Percentiles rank a stretch among this genome's conserved stretches.
phyloP scores from a whole-genome alignment of 2,329 filamentous ascomycete genomes.

The Paraphaeosphaeria minitans region DNA sequence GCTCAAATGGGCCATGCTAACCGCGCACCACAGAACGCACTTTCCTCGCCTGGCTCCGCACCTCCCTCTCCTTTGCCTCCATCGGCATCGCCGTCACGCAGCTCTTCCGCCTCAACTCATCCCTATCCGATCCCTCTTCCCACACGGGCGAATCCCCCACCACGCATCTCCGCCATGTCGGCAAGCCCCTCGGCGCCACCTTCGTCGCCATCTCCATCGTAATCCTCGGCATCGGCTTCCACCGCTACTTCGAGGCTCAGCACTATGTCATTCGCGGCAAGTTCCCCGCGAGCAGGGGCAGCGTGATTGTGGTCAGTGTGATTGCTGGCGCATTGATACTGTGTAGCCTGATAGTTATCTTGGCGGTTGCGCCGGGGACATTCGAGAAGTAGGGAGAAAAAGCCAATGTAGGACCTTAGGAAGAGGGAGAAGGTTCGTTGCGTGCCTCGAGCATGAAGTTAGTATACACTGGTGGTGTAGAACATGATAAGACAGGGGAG shows the following conservation, averaged over 20 bases:
- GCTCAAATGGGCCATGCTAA: not conserved
- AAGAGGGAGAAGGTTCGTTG: not conserved
- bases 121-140: conserved; percentile 36
- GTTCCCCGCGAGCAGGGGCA: conserved; percentile 78
- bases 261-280: conserved; percentile 80
- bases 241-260: conserved; percentile 78
- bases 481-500: no score
- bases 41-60: conserved; percentile 84
- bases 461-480: no score
- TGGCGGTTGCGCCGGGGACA: conserved; percentile 58
- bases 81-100: conserved; percentile 86
- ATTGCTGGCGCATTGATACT: conserved; percentile 66
- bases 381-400: conserved; percentile 45
- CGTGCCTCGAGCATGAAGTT: no score
- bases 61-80: conserved; percentile 78
- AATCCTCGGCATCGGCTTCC: conserved; percentile 76
- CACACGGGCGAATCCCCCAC: conserved; percentile 15
- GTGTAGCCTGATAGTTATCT: conserved; percentile 63
- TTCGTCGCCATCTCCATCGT: conserved; percentile 78
- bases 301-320: conserved; percentile 70
- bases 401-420: no score
- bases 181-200: conserved; percentile 63
- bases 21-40: conserved; percentile 70
- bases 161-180: conserved; percentile 32
- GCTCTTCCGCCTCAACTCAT: conserved; percentile 80